A percentile compares a stretch with the other conserved stretches of the same genome.
These are phyloP conservation scores for Zasmidium citrigriseum DNA, from an alignment of 2,329 filamentous ascomycete genomes.

Conservation along the genomic window DNA sequence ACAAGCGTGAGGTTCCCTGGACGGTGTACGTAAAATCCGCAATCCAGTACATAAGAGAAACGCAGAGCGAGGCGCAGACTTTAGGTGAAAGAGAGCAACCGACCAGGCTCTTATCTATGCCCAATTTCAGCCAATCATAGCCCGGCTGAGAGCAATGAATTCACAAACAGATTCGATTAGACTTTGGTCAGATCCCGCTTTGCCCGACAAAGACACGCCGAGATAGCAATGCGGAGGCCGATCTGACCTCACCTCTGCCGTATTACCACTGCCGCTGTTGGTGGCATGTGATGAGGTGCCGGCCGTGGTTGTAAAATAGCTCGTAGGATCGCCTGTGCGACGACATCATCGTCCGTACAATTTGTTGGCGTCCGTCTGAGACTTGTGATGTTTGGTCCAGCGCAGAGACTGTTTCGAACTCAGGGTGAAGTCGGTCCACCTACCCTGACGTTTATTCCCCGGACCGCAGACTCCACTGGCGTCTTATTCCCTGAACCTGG, in stretches of 20 bases:
- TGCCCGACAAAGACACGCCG: background rate
- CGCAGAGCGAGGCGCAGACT: conserved; percentile 9
- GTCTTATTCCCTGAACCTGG: background rate
- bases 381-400: background rate
- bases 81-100: conserved; percentile 4
- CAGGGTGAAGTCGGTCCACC: background rate
- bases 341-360: no score
- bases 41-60: conserved; percentile 23
- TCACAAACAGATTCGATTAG: background rate
- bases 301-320: no score
- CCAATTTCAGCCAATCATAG: conserved; percentile 3
- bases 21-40: conserved; percentile 20
- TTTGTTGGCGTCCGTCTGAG: no score
- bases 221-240: background rate
- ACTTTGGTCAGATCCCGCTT: background rate
- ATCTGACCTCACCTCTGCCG: background rate
- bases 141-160: background rate
- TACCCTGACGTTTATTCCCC: conserved; percentile 7
- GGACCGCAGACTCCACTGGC: background rate
- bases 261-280: background rate
- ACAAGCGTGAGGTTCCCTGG: conserved; percentile 11
- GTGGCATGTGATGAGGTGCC: background rate
- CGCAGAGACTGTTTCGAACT: background rate
- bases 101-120: conserved; percentile 7
- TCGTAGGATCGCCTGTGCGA: no score